Evolutionary conservation across 2,329 filamentous ascomycete genomes (phyloP), one percentile per base, ranked within the genome.

Genomic region (Zalaria obscura): DNA sequence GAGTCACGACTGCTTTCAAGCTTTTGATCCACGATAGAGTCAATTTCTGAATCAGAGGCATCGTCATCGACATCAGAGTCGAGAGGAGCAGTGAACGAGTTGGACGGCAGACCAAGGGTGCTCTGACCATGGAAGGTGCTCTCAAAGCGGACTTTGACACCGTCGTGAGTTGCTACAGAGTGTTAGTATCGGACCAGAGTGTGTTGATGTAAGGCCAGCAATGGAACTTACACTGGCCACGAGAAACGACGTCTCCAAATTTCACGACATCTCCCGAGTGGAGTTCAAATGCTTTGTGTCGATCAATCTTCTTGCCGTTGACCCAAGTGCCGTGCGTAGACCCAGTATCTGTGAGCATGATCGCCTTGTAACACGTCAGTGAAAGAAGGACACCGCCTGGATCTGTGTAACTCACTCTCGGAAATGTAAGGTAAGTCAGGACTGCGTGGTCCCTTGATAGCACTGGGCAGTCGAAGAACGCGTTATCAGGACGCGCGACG

Each of bases 381-480:
- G 10, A 29, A 5, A 5, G 18, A 34, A 8, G n/a, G 18, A 7
- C 7, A 5, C 25, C 11, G 36, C 27, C 5, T 25, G 25, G 25
- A 27, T n/a, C 25, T 5, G 28, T 35, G 39, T 5, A 11, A 40
- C 42, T 33, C 26, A 43, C 46, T 10, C 33, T 11, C n/a, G 38
- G 11, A 25, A 40, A 41, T 5, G 45, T n/a, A 25, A 35, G 43
- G 7, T 43, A 33, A 11, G 43, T 44, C n/a, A 62, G 36, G 46
- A 52, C 48, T 25, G 58, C 59, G 46, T 62, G 59, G 28, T 46
- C 40, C 34, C 58, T 54, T 36, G 57, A 60, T 36, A 62, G 49
- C 45, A 61, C 57, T 3, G 56, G 52, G 42, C 55, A 59, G 42
- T 57, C 54, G 50, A 59, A 60, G 25, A 58, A 50, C 26, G 53